Base-by-base conservation (phyloP, 2,329 filamentous ascomycete species). In the Hortaea werneckii region DNA sequence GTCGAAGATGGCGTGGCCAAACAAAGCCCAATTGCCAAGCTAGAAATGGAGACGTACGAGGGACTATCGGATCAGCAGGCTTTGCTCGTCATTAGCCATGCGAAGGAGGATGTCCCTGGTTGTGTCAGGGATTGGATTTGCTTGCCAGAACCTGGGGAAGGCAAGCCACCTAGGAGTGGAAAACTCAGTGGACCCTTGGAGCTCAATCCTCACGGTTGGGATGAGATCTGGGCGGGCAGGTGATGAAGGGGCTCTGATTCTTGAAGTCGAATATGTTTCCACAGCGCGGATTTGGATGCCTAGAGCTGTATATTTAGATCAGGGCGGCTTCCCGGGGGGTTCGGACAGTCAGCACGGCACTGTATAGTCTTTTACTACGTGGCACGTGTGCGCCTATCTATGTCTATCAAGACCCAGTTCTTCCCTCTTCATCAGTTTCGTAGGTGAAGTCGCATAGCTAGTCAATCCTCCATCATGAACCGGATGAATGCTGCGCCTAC, bases 31-130 rank as follows among this genome's bases (percentile, higher is more conserved):
- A 62, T 65, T 1, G 63, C 68, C 6, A 68, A 65, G 45, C 54
- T 65, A 0, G 75, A 70, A 0, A 59, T 62, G 1, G 70, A 79
- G 1, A 71, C 66, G 20, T 67, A 90, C 4, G 60, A 58, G 1
- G 87, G 87, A 0, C 65, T 95, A 46, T 73, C 74, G 1, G 70
- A 79, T 0, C 65, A 78, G 20, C 90, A 96, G 66, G 88, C 88
- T 0, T 68, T 98, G 44, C 76, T 96, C n/a, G 87, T 89, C 52
- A 90, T 96, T 49, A 92, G 87, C 50, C 92, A 98, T 67, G 75
- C 90, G 50, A 82, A 81, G 51, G 88, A 95, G 57, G 92, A 98
- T 65, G 85, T 96, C 7, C 92, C 92, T 0, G 81, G 83, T 42
- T 83, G 82, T 54, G 77, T 95, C 20, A 71, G 87, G 40, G 80